phyloP scores from a whole-genome alignment of 768 basidiomycete genomes.

The Leccinum subtestaceum region DNA sequence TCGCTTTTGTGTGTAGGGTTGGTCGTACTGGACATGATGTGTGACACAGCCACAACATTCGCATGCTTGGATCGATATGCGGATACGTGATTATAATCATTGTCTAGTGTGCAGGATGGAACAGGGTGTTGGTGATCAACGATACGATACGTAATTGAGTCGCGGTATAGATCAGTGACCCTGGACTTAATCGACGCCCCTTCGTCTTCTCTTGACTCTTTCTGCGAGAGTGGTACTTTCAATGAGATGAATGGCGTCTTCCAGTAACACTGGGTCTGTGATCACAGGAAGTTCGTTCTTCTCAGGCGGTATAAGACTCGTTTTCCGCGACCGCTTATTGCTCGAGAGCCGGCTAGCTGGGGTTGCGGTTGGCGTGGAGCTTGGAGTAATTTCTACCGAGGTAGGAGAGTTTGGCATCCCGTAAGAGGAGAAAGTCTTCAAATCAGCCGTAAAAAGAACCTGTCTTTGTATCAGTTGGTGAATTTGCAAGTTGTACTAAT shows the following conservation, averaged over 20 bases:
- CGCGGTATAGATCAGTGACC: neutral
- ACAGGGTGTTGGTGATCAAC: too few species aligned
- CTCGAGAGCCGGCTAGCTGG: constrained; percentile 34
- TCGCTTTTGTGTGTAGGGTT: constrained; percentile 39
- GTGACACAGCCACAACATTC: constrained; percentile 18
- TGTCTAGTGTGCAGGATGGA: neutral
- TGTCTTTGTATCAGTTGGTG: constrained; percentile 24
- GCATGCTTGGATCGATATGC: too few species aligned
- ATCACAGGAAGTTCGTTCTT: constrained; percentile 12
- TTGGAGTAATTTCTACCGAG: constrained; percentile 7
- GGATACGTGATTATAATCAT: too few species aligned
- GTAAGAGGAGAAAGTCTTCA: constrained; percentile 63
- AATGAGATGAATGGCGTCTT: neutral
- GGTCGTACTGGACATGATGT: constrained; percentile 32
- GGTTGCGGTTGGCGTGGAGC: constrained; percentile 29
- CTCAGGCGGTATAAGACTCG: neutral
- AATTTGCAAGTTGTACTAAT: neutral
- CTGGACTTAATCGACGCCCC: constrained; percentile 2
- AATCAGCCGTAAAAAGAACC: constrained; percentile 75
- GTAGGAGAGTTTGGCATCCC: constrained; percentile 38
- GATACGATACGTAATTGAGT: neutral
- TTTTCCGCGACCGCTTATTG: constrained; percentile 31
- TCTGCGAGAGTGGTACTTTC: constrained; percentile 34
- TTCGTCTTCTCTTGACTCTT: constrained; percentile 43
- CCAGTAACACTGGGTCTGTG: neutral